Base-by-base conservation (phyloP, 306 rosid species). In the Cucurbita pepo region DNA sequence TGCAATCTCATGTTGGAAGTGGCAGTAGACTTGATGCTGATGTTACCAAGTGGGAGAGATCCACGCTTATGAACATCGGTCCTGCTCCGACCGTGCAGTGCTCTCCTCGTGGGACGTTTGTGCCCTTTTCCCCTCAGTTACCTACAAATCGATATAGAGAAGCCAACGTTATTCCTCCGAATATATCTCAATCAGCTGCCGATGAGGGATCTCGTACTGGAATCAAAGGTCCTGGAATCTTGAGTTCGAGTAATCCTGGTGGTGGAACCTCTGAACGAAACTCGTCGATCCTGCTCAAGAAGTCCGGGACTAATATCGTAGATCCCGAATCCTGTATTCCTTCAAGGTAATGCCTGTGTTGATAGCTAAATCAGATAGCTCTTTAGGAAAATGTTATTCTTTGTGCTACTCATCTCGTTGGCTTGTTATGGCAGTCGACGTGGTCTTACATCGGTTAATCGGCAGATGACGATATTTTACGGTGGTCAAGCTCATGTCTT, bases 401-500 rank as follows among this genome's bases (percentile, higher is more conserved):
- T 25, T 25, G 58, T 50, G 73, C 44, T 48, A 69, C 73, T 69
- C 30, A 69, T 48, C 73, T 48, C 15, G 73, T 56, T 61, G 56
- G 76, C 82, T 30, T 76, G 48, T 63, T 76, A 72, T 75, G 76
- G 88, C 89, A 90, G 92, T 82, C 94, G 82, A 75, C 88, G 82
- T 40, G 95, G 90, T 57, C 83, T 75, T 69, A 72, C 83, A 62
- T 80, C 95, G 73, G 83, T 83, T 75, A 82, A 88, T 83, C 82
- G 83, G 76, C 99, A 91, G 90, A 95, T 95, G 99, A 91, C 99
- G 56, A 91, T 94, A 74, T 94, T 94, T 78, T 94, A 94, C 11
- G 99, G 99, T 5, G 99, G 99, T 71, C 96, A 94, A 83, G 97
- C 99, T 84, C 99, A 94, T 74, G 99, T 94, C 61, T 94, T 94